Conservation (phyloP, 129 eudicot species). For the Lactuca sativa region DNA sequence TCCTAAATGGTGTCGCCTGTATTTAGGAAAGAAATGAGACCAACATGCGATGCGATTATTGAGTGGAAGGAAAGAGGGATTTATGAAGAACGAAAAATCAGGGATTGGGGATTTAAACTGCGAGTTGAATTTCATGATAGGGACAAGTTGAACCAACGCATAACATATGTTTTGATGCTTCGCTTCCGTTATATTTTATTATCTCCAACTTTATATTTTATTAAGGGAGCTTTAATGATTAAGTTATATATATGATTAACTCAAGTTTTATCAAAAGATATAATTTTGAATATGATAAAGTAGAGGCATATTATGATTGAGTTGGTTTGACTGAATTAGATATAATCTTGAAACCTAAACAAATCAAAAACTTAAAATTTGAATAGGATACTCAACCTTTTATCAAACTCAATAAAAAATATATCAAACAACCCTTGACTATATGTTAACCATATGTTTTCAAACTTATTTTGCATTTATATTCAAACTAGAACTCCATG, state of each 20-base stretch:
- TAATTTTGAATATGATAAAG: too few relatives aligned
- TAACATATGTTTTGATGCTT: neutral
- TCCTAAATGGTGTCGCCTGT: neutral
- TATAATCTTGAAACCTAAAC: too few relatives aligned
- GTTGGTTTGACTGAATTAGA: too few relatives aligned
- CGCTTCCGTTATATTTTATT: neutral
- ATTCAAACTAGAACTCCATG: neutral
- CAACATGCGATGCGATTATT: slow-evolving; percentile 13
- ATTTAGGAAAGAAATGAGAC: slow-evolving; percentile 21
- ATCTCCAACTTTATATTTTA: neutral
- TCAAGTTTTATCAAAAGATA: too few relatives aligned
- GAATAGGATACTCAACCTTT: too few relatives aligned
- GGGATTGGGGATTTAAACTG: slow-evolving; percentile 9
- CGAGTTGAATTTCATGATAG: slow-evolving; percentile 10
- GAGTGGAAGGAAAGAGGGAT: slow-evolving; percentile 6
- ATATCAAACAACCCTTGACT: too few relatives aligned
- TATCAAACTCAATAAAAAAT: too few relatives aligned
- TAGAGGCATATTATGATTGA: too few relatives aligned
- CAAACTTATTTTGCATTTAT: neutral
- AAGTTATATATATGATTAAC: too few relatives aligned
- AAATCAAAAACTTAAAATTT: too few relatives aligned
- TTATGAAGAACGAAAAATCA: neutral
- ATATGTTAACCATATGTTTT: too few relatives aligned
- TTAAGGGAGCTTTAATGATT: too few relatives aligned
- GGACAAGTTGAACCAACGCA: slow-evolving; percentile 23